These are phyloP conservation scores for Tricholoma saponaceum DNA, from an alignment of 768 basidiomycete genomes.

Conservation along the genomic window DNA sequence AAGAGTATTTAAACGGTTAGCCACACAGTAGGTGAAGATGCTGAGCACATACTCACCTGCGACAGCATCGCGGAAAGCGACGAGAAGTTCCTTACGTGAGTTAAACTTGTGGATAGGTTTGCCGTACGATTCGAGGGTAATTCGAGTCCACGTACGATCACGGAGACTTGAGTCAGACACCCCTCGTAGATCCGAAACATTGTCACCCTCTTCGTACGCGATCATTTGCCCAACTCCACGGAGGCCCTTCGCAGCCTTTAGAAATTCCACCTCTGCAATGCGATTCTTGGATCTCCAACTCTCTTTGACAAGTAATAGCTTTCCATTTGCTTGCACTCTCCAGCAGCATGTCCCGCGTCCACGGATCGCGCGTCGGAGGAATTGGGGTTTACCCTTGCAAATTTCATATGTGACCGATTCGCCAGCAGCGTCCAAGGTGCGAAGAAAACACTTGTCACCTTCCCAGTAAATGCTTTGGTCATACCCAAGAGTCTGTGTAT, in stretches of 20 bases:
- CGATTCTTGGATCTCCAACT: not conserved
- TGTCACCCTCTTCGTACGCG: not conserved
- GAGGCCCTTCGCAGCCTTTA: not conserved
- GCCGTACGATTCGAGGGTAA: not conserved
- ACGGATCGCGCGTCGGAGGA: too few relatives aligned
- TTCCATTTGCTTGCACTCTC: not conserved
- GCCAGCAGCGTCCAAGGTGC: too few relatives aligned
- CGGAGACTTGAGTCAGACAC: too few relatives aligned
- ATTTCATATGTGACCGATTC: too few relatives aligned
- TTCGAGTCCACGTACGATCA: not conserved
- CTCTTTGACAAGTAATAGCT: not conserved
- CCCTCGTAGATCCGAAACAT: not conserved
- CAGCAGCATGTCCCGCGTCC: too few relatives aligned
- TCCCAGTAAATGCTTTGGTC: too few relatives aligned
- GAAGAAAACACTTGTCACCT: too few relatives aligned
- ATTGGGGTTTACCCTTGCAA: too few relatives aligned
- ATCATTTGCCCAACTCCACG: not conserved
- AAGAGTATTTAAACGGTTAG: not conserved
- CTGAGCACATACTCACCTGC: too few relatives aligned
- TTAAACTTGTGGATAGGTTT: not conserved
- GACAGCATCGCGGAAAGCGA: too few relatives aligned
- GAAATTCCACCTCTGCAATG: not conserved
- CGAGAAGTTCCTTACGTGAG: not conserved
- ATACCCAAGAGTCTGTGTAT: too few relatives aligned
- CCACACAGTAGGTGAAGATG: too few relatives aligned